Evolutionary conservation across 2,329 filamentous ascomycete genomes (phyloP), one percentile per base, ranked within the genome.

Genomic region (Periconia sp.): DNA sequence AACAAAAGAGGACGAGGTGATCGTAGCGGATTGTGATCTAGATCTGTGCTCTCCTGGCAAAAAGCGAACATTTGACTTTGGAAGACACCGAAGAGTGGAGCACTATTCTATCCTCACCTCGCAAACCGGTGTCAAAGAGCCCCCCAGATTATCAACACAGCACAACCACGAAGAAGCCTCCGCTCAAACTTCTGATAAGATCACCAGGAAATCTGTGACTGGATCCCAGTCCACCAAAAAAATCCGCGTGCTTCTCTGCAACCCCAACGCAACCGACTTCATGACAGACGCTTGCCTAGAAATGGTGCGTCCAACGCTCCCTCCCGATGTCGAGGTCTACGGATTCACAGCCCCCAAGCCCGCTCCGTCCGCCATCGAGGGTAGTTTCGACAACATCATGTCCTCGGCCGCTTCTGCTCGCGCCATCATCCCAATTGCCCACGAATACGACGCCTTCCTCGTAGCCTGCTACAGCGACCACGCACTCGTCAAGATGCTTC

Each of bases 301-400:
- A 13, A 76, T 76, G 45, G 63, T 81, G 14, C 52, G 68, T 23
- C 63, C 72, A 1, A 79, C 75, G 14, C 69, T 83, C 0, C 78
- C 81, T 1, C 70, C 76, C 6, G 71, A 79, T 55, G 77, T 82
- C 44, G 73, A 73, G 31, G 72, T 83, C 1, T 72, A 75, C 11
- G 79, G 77, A 19, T 82, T 83, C 69, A 83, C 81, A 5, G 74
- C 79, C 0, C 79, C 81, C 0, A 59, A 73, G 19, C 77, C 77
- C 1, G 75, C 79, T 0, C 81, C 81, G 0, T 78, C 76, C 14
- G 81, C 81, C 2, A 78, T 83, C 30, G 81, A 84, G 67, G 75
- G 77, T 40, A 70, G 73, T 50, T 75, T 79, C 23, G 80, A 83
- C 64, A 77, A 75, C 44, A 72, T 81, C 41, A 76, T 82, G 54